A percentile compares a stretch with the other conserved stretches of the same genome.
These are phyloP conservation scores for Luzula sylvatica DNA, from an alignment of 176 grass and related monocot species.

Conservation along the genomic window DNA sequence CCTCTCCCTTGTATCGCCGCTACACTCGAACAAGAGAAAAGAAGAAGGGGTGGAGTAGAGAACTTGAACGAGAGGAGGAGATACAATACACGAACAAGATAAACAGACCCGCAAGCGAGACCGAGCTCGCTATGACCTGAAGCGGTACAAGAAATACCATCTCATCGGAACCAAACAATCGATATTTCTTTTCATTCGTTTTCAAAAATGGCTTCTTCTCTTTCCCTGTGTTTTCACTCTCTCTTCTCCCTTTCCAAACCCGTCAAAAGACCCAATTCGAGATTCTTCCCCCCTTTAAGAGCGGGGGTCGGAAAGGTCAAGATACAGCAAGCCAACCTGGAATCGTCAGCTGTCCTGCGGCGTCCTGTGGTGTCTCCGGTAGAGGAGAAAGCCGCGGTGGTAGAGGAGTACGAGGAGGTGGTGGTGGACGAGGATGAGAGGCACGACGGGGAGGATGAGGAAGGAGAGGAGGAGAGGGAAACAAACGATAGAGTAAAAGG, in stretches of 20 bases:
- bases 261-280: neutral
- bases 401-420: neutral
- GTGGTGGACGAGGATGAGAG: neutral
- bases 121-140: no score
- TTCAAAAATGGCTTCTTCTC: no score
- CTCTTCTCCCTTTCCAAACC: neutral
- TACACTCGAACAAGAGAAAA: neutral
- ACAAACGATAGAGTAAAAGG: slow-evolving; percentile 13
- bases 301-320: slow-evolving; percentile 27
- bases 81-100: no score
- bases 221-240: no score
- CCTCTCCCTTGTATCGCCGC: slow-evolving; percentile 2
- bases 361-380: slow-evolving; percentile 37
- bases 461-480: slow-evolving; percentile 4
- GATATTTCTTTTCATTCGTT: no score
- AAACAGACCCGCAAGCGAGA: no score
- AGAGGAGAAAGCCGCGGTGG: neutral
- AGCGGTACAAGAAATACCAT: no score
- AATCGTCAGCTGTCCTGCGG: slow-evolving; percentile 41
- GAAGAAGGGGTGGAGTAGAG: no score
- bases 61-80: no score
- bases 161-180: no score
- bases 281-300: slow-evolving; percentile 19
- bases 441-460: slow-evolving; percentile 19
- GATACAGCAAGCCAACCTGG: slow-evolving; percentile 24